Evolutionary conservation across 2,329 filamentous ascomycete genomes (phyloP).

Genomic region (Exophiala sp.): DNA sequence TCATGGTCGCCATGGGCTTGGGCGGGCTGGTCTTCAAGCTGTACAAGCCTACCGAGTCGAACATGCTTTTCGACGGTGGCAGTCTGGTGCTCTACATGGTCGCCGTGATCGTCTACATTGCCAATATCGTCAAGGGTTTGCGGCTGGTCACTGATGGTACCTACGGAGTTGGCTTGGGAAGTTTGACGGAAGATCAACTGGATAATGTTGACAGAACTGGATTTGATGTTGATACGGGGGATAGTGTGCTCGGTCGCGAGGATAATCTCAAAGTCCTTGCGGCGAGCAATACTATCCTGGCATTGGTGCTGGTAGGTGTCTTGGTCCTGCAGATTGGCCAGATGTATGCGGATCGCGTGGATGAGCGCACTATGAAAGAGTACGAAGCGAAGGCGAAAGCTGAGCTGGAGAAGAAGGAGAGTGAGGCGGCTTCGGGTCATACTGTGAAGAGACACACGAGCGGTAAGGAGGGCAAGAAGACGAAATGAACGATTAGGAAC

Average conservation of each 20-base stretch:
- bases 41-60: constrained; percentile 87
- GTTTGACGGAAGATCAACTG: constrained; percentile 33
- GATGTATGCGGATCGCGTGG: constrained; percentile 97
- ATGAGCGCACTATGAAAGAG: constrained; percentile 69
- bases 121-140: constrained; percentile 95
- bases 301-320: constrained; percentile 85
- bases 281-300: constrained; percentile 93
- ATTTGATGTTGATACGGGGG: constrained; percentile 31
- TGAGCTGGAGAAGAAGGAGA: constrained; percentile 17
- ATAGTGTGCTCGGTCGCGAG: constrained; percentile 70
- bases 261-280: constrained; percentile 87
- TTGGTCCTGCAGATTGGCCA: constrained; percentile 91
- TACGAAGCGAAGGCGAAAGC: constrained; percentile 44
- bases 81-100: constrained; percentile 73
- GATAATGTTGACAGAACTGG: constrained; percentile 32
- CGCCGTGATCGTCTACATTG: constrained; percentile 86
- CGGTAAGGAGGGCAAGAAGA: constrained; percentile 31
- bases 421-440: constrained; percentile 3
- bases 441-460: constrained; percentile 30
- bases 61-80: constrained; percentile 87
- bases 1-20: constrained; percentile 84
- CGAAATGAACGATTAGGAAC: constrained; percentile 26
- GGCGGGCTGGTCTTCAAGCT: constrained; percentile 90
- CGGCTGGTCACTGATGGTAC: constrained; percentile 72
- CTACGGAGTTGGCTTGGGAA: constrained; percentile 47